Conservation (phyloP, 306 rosid genomes). For the Boehmeria nivea region DNA sequence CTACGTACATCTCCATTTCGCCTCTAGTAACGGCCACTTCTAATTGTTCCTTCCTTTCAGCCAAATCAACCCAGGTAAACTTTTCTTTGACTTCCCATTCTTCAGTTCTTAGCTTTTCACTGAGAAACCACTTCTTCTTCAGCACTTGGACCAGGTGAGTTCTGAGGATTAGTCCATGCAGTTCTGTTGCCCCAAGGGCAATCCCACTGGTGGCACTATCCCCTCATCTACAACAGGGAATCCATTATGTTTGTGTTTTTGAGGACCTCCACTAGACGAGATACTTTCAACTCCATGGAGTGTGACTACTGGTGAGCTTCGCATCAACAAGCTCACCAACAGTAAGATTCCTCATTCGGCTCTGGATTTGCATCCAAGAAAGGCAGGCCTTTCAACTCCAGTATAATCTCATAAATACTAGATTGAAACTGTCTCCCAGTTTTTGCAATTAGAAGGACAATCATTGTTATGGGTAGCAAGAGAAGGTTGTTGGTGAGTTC, state of each 20-base stretch:
- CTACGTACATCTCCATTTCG: conserved; percentile 83
- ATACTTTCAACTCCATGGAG: conserved; percentile 65
- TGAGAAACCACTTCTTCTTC: conserved; percentile 76
- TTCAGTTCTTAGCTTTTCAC: conserved; percentile 66
- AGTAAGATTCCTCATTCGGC: conserved; percentile 80
- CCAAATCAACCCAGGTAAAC: conserved; percentile 71
- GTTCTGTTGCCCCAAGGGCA: conserved; percentile 41
- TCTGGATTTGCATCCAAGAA: conserved; percentile 88
- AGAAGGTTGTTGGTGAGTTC: conserved; percentile 90
- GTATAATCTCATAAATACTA: conserved; percentile 86
- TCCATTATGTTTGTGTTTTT: conserved; percentile 73
- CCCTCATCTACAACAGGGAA: conserved; percentile 68
- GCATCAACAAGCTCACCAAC: conserved; percentile 78
- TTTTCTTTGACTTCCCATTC: conserved; percentile 88
- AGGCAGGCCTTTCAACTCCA: conserved; percentile 82
- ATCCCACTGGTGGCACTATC: conserved; percentile 40
- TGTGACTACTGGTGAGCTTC: conserved; percentile 60
- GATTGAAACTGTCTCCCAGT: conserved; percentile 91
- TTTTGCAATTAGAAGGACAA: conserved; percentile 79
- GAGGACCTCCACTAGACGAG: conserved; percentile 66
- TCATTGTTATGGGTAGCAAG: conserved; percentile 83
- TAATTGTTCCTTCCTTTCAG: conserved; percentile 66
- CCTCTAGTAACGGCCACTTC: conserved; percentile 63
- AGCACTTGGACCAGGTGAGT: conserved; percentile 70
- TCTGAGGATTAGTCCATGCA: conserved; percentile 78